These are phyloP conservation scores for Choiromyces venosus DNA, from an alignment of 495 filamentous ascomycete species.

Conservation along the genomic window DNA sequence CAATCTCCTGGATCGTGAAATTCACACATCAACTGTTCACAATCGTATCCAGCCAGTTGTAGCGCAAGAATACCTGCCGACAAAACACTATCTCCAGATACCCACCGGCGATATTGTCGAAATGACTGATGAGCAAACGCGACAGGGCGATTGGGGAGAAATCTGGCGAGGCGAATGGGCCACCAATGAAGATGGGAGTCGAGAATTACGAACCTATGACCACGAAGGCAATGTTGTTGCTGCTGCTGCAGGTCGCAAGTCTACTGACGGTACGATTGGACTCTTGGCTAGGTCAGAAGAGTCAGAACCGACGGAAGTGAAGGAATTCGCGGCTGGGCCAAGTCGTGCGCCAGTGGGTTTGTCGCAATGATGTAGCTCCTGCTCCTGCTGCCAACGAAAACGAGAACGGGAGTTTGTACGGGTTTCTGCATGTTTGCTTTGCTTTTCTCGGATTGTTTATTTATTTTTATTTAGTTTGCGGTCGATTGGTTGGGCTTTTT, in stretches of 20 bases:
- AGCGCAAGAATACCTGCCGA: conserved; percentile 11
- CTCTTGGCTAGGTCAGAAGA: neutral
- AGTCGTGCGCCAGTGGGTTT: neutral
- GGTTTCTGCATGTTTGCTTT: neutral
- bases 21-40: conserved; percentile 20
- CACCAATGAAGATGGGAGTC: neutral
- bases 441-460: neutral
- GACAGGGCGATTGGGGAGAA: conserved; percentile 18
- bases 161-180: conserved; percentile 17
- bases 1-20: conserved; percentile 22
- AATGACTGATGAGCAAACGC: conserved; percentile 27
- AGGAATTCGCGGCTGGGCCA: neutral
- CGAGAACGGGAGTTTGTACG: neutral
- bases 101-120: conserved; percentile 19
- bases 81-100: conserved; percentile 30
- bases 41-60: conserved; percentile 28
- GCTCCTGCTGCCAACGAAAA: neutral
- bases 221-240: no score
- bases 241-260: neutral
- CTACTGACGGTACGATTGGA: neutral
- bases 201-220: neutral
- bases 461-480: neutral
- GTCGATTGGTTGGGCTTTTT: neutral
- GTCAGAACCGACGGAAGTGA: neutral
- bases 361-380: neutral